Conservation (phyloP, 139 green algal genomes). For the Pseudopediastrum boryanum region DNA sequence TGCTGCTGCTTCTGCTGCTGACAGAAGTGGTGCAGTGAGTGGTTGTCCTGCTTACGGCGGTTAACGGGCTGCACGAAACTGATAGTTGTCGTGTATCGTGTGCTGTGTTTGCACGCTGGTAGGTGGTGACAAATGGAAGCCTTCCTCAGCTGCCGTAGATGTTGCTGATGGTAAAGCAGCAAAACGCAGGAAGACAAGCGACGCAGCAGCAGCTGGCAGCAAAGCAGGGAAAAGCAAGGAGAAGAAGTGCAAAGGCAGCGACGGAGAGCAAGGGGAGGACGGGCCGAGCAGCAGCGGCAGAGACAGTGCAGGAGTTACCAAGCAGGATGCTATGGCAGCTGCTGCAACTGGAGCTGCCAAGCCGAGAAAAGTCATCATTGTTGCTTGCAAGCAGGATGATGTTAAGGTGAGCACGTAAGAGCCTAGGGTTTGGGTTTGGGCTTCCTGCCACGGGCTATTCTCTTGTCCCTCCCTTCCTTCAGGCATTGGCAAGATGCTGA, state of each 20-base stretch:
- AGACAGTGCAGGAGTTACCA: neutral
- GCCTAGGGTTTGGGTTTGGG: slow-evolving; percentile 1
- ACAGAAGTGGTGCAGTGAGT: neutral
- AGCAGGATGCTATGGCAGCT: slow-evolving; percentile 28
- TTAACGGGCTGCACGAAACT: neutral
- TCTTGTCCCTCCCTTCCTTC: neutral
- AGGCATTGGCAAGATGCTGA: too few species aligned
- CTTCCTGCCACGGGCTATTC: neutral
- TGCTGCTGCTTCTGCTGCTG: slow-evolving; percentile 2
- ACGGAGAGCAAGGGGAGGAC: neutral
- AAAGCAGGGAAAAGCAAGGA: slow-evolving; percentile 19
- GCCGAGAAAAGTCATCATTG: slow-evolving; percentile 42
- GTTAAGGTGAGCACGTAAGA: slow-evolving; percentile 7
- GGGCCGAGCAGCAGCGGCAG: slow-evolving; percentile 11
- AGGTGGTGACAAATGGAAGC: neutral
- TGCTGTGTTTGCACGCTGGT: too few species aligned
- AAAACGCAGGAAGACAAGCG: neutral
- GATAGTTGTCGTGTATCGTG: neutral
- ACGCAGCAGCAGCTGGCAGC: slow-evolving; percentile 2
- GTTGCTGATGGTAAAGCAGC: neutral
- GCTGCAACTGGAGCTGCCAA: slow-evolving; percentile 5
- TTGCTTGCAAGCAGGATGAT: slow-evolving; percentile 35
- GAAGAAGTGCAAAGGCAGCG: slow-evolving; percentile 24
- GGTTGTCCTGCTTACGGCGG: neutral
- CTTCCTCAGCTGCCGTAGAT: neutral